Evolutionary conservation across 192 early-diverging fungal species (phyloP), one percentile per base, ranked within the genome.

Genomic region (Spinellus fusiger): DNA sequence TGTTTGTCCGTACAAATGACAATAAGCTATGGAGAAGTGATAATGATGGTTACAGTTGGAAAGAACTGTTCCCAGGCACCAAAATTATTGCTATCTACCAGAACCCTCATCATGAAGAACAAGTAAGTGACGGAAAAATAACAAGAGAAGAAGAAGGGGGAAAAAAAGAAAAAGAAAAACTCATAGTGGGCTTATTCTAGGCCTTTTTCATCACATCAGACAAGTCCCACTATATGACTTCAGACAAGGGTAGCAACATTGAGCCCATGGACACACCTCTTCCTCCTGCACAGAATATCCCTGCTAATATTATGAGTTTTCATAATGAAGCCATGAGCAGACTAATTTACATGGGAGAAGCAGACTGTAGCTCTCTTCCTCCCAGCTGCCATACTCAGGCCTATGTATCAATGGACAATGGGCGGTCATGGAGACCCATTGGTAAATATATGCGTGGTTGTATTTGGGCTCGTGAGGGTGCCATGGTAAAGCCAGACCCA

Each of bases 271-370:
- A 75, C 6, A 59, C 83, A 8, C 89, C 89, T 5, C 56, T 73
- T 16, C 15, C 56, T n/a, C 91, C 90, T 5, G 87, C 88, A 16
- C 62, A 67, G 15, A 49, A 48, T 16, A 59, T 91, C 15, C 73
- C 78, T n/a, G 71, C 78, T 20, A 75, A 75, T 23, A 71, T 84
- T 23, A 53, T 92, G 49, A 82, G 83, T 38, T 99, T 96, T 80
- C 95, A 99, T 61, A 89, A 92, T 13, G 79, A 85, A 0, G 78
- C 91, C 28, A 72, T 83, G 2, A 90, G 92, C 59, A 96, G 90
- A 80, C 58, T 93, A 26, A 80, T 94, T 20, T 96, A 83, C 62
- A 57, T 92, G 44, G 91, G 85, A 22, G 78, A 83, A 51, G 68
- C 60, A 12, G 65, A 62, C 5, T 90, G 89, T 58, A 61, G 64